Conservation (phyloP, 2,329 filamentous ascomycete genomes). For the Aspergillus texensis region DNA sequence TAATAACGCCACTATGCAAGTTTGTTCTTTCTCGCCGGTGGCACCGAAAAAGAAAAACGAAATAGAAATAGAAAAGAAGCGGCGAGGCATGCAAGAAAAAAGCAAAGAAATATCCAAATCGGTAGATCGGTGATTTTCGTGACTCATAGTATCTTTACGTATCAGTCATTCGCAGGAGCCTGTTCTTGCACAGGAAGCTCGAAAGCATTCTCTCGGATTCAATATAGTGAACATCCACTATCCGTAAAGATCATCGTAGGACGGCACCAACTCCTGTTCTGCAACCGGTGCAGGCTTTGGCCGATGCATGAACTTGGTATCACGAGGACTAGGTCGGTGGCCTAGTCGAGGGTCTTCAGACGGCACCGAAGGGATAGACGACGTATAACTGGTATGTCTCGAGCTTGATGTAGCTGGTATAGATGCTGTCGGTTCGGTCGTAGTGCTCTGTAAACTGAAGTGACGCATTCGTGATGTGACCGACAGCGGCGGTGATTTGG, state of each 20-base stretch:
- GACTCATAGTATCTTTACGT: not conserved
- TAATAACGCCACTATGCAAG: slow-evolving; percentile 3
- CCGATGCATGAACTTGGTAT: slow-evolving; percentile 23
- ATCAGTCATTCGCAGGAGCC: not conserved
- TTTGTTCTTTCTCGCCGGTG: not conserved
- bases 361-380: slow-evolving; percentile 30
- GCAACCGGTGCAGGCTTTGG: slow-evolving; percentile 20
- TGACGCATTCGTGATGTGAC: slow-evolving; percentile 43
- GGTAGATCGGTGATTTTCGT: not conserved
- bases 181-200: not conserved
- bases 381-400: slow-evolving; percentile 37
- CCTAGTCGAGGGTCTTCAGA: slow-evolving; percentile 30
- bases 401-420: slow-evolving; percentile 33
- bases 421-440: slow-evolving; percentile 29
- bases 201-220: not conserved
- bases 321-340: slow-evolving; percentile 22
- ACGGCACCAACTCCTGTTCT: slow-evolving; percentile 38
- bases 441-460: slow-evolving; percentile 34
- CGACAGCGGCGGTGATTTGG: slow-evolving; percentile 40
- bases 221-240: slow-evolving; percentile 17
- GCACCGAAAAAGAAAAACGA: slow-evolving; percentile 5
- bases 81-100: not conserved
- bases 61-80: not conserved
- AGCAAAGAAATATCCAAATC: not conserved
- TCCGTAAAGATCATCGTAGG: slow-evolving; percentile 44